phyloP scores from a whole-genome alignment of 1,139 yeast species.

The Nakaseomyces uthaithaninus region DNA sequence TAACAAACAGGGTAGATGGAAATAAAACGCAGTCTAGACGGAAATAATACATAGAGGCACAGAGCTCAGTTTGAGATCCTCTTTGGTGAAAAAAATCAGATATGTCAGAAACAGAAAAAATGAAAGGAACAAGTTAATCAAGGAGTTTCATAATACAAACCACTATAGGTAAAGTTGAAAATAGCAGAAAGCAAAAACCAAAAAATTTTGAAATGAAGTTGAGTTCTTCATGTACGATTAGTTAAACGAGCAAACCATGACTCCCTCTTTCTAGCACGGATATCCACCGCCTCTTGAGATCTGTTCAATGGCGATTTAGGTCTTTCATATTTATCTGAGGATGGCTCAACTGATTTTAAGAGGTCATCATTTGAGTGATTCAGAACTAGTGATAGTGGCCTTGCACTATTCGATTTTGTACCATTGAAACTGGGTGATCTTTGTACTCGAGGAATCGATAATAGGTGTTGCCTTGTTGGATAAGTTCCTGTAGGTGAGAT shows the following conservation, averaged over 20 bases:
- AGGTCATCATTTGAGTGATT: slow-evolving; percentile 17
- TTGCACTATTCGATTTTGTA: slow-evolving; percentile 14
- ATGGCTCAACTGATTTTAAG: slow-evolving; percentile 14
- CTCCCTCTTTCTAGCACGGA: slow-evolving; percentile 26
- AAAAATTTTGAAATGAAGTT: no score
- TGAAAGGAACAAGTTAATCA: not conserved
- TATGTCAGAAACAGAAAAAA: slow-evolving; percentile 1
- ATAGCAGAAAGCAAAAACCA: no score
- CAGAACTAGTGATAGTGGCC: slow-evolving; percentile 23
- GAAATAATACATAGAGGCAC: no score
- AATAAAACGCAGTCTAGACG: slow-evolving; percentile 2
- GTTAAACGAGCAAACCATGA: slow-evolving; percentile 30
- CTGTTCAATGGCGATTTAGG: slow-evolving; percentile 1
- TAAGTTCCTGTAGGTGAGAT: slow-evolving; percentile 18
- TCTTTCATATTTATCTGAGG: slow-evolving; percentile 1
- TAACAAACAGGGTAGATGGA: slow-evolving; percentile 2
- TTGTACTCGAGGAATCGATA: slow-evolving; percentile 19
- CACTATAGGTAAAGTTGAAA: not conserved
- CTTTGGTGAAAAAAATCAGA: no score
- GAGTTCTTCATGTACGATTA: slow-evolving; percentile 13
- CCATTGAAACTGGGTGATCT: slow-evolving; percentile 23
- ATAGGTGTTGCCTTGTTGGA: slow-evolving; percentile 13
- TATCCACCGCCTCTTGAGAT: not conserved
- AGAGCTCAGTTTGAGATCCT: no score
- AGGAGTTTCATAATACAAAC: not conserved